Percentiles rank a stretch among this genome's conserved stretches.
These are phyloP conservation scores for Antitrichia curtipendula DNA, from an alignment of 225 moss, liverwort and hornwort species.

Conservation along the genomic window DNA sequence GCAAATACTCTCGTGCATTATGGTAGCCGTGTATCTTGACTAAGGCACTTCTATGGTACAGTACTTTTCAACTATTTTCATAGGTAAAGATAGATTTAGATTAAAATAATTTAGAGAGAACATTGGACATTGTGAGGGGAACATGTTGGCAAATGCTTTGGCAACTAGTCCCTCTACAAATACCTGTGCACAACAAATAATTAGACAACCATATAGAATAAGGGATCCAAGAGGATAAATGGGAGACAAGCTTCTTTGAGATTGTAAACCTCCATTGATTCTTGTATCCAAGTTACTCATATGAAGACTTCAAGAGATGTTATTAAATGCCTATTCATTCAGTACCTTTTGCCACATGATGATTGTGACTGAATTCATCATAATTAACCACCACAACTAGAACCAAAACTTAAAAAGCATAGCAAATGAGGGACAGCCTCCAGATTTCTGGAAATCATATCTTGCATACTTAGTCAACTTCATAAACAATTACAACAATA, in stretches of 20 bases:
- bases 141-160: slow-evolving; percentile 28
- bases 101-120: slow-evolving; percentile 9
- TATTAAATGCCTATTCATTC: neutral
- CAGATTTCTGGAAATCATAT: slow-evolving; percentile 14
- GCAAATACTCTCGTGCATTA: too few species aligned
- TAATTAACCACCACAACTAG: slow-evolving; percentile 55
- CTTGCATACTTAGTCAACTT: neutral
- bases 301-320: neutral
- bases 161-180: slow-evolving; percentile 63
- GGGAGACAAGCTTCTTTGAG: neutral
- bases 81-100: neutral
- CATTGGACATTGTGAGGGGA: slow-evolving; percentile 31
- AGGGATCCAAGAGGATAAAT: neutral
- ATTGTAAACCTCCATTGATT: neutral
- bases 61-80: neutral
- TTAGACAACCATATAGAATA: neutral
- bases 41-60: neutral
- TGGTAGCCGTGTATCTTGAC: neutral
- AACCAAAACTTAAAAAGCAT: slow-evolving; percentile 58
- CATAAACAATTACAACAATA: neutral
- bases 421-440: slow-evolving; percentile 48
- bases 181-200: slow-evolving; percentile 16
- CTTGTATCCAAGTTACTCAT: neutral
- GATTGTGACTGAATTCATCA: slow-evolving; percentile 24
- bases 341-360: slow-evolving; percentile 68